Base-by-base conservation (phyloP, 257 asterid species). In the Fraxinus americana region DNA sequence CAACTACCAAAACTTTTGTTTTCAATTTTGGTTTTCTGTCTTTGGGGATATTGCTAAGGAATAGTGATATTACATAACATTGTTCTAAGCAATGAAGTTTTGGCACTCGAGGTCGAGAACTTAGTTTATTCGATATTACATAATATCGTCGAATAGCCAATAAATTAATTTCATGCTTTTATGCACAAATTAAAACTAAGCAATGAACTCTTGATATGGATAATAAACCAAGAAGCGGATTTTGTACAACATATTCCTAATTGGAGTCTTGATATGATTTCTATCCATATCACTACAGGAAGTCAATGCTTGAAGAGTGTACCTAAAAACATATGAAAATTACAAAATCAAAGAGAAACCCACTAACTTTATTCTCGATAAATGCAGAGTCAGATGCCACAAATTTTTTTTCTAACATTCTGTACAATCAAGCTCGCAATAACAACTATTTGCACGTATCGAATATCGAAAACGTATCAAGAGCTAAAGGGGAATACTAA, bases 401-500 rank as follows among this genome's bases (percentile, higher is more conserved):
- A 7, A 38, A 12, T 5, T 2, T 52, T 52, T 50, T 52, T 52
- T 17, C 7, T 5, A 1, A 5, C 1, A 6, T 5, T 16, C 1
- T 17, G 61, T 52, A 17, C 23, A 5, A 52, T 43, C 17, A 38
- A 11, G 5, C 13, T 12, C 52, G 4, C 2, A 8, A 8, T 38
- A 38, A 43, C 17, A 11, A 12, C 17, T 43, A 13, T 43, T 43
- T 11, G 2, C 50, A 10, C 16, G 0, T 9, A 41, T 12, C 52
- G 17, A 48, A 14, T 48, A 48, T 48, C 57, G 19, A 48, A 48
- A 48, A 14, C 57, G 16, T 48, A 48, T 48, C 65, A 70, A 70
- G 82, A 43, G 50, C 50, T 11, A 11, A 43, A 11, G 69, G 36
- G 43, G 19, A 59, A 76, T 79, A 82, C 75, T 52, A 70, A 77